A percentile compares a stretch with the other conserved stretches of the same genome.
Evolutionary conservation across 306 rosid species (phyloP).

Genomic region (Cicer bijugum): DNA sequence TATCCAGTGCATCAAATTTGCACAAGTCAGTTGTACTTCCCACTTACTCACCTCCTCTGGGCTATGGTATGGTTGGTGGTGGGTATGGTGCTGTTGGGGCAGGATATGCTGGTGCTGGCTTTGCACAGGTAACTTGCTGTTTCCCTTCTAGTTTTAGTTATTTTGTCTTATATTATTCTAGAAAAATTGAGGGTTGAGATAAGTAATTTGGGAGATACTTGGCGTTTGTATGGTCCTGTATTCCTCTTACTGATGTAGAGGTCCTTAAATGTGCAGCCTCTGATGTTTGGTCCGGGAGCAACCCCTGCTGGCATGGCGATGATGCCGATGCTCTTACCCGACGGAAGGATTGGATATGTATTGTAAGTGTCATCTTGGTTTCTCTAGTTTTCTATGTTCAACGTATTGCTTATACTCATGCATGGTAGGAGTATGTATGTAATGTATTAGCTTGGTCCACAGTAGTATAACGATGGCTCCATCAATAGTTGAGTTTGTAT

Average conservation of each 20-base stretch:
- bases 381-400: constrained; percentile 29
- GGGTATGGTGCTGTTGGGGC: constrained; percentile 61
- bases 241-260: constrained; percentile 44
- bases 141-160: neutral
- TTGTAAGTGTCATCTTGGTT: constrained; percentile 57
- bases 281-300: constrained; percentile 67
- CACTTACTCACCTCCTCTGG: constrained; percentile 58
- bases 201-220: neutral
- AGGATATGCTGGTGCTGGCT: constrained; percentile 65
- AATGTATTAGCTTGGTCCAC: constrained; percentile 21
- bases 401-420: neutral
- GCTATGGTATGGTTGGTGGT: constrained; percentile 67
- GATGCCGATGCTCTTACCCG: constrained; percentile 80
- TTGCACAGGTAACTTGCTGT: constrained; percentile 63
- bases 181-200: neutral
- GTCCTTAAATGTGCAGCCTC: constrained; percentile 62
- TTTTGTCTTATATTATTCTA: neutral
- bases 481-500: constrained; percentile 20
- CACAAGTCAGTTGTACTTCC: constrained; percentile 55
- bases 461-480: constrained; percentile 1
- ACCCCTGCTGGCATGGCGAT: constrained; percentile 65
- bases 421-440: neutral
- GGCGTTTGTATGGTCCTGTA: neutral
- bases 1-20: constrained; percentile 51
- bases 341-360: constrained; percentile 71